Evolutionary conservation across 1,284 basidiomycete species (phyloP).

Genomic region (Phenoliferia sp.): DNA sequence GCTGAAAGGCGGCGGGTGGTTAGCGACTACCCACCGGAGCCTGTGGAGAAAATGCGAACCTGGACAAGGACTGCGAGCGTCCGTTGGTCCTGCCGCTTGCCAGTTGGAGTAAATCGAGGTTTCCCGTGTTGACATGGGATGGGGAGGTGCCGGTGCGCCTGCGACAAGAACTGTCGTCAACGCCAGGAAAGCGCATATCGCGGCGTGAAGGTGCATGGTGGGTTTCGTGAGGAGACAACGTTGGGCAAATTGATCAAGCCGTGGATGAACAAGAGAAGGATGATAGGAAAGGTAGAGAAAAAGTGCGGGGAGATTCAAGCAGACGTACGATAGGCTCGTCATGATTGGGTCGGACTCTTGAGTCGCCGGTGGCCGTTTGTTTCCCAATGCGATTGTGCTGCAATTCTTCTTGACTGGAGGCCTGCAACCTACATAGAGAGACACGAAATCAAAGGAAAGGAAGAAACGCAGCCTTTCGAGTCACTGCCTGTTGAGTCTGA

Average conservation of each 20-base stretch:
- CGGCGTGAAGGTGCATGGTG: not conserved
- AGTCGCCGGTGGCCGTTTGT: no score
- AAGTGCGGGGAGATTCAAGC: not conserved
- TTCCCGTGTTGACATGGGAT: not conserved
- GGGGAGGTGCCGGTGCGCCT: not conserved
- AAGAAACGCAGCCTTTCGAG: no score
- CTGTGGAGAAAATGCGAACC: not conserved
- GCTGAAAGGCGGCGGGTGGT: not conserved
- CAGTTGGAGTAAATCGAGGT: not conserved
- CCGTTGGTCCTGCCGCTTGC: not conserved
- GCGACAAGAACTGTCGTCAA: not conserved
- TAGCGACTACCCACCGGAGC: not conserved
- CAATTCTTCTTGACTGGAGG: no score
- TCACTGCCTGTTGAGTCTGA: no score
- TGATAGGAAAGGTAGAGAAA: not conserved
- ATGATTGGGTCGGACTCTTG: no score
- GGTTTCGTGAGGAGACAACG: not conserved
- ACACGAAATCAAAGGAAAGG: no score
- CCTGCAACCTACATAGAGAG: no score
- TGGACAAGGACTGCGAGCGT: not conserved
- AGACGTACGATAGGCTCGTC: not conserved
- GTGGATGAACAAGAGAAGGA: not conserved
- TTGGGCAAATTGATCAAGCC: not conserved
- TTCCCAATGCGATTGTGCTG: no score
- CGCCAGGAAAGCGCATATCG: not conserved